A percentile compares a stretch with the other conserved stretches of the same genome.
Conservation (phyloP, 345 rosid genomes). For the Dimocarpus longan region DNA sequence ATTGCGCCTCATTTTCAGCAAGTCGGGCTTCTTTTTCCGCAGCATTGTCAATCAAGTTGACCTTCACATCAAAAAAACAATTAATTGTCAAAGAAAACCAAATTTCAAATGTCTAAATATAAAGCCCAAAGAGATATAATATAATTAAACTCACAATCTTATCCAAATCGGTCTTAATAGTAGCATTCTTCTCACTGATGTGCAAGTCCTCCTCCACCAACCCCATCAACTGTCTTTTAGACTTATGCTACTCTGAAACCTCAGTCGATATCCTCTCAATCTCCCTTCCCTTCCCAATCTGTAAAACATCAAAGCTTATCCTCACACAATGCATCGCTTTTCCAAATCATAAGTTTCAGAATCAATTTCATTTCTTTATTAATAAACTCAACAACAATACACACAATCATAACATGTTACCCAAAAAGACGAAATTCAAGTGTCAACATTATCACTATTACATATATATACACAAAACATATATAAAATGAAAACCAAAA, state of each 20-base stretch:
- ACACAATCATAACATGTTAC: too few species aligned
- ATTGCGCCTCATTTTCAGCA: conserved; percentile 66
- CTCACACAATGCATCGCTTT: background rate
- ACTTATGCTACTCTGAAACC: conserved; percentile 73
- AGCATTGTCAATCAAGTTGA: conserved; percentile 62
- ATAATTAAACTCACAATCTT: conserved; percentile 57
- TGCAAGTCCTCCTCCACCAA: too few species aligned
- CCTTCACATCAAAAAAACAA: conserved; percentile 40
- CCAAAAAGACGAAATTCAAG: background rate
- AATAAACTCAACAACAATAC: background rate
- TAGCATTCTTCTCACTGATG: too few species aligned
- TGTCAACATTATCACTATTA: background rate
- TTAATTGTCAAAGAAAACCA: background rate
- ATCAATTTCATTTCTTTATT: background rate
- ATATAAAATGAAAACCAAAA: background rate
- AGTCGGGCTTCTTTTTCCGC: conserved; percentile 69
- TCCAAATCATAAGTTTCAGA: background rate
- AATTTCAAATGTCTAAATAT: too few species aligned
- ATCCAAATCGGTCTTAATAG: conserved; percentile 71
- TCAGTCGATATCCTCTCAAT: conserved; percentile 70
- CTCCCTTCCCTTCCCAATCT: conserved; percentile 89
- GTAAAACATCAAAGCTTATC: conserved; percentile 1
- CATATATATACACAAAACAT: background rate
- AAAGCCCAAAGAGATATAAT: conserved; percentile 2
- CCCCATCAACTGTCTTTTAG: too few species aligned